These are phyloP conservation scores for Aspergillus udagawae DNA, from an alignment of 2,329 filamentous ascomycete genomes.

Conservation along the genomic window DNA sequence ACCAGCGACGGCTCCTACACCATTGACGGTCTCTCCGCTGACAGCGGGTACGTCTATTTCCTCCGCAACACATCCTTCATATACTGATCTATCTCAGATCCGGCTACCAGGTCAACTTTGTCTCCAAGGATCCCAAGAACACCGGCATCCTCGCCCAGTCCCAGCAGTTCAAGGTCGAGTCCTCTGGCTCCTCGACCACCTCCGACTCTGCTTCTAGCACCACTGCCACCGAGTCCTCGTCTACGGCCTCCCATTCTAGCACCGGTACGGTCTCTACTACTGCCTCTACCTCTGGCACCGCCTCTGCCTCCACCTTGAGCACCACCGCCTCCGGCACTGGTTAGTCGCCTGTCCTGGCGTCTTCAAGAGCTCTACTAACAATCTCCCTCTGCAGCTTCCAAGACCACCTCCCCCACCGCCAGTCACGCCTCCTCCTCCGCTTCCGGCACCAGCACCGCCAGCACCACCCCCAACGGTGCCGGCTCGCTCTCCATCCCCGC, in stretches of 20 bases:
- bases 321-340: conserved; percentile 9
- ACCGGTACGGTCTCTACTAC: conserved; percentile 2
- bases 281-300: conserved; percentile 4
- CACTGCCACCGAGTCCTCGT: conserved; percentile 9
- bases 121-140: conserved; percentile 30
- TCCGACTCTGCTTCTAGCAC: conserved; percentile 7
- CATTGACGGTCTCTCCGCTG: conserved; percentile 23
- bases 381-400: conserved; percentile 9
- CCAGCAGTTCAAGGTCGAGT: conserved; percentile 28
- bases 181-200: conserved; percentile 9
- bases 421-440: conserved; percentile 5
- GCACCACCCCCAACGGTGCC: conserved; percentile 3
- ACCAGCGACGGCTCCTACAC: conserved; percentile 33
- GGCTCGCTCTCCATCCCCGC: conserved; percentile 23
- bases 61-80: neutral
- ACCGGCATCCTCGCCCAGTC: conserved; percentile 43
- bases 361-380: conserved; percentile 12
- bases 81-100: conserved; percentile 16
- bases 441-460: conserved; percentile 6
- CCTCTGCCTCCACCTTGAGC: conserved; percentile 4
- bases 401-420: conserved; percentile 12
- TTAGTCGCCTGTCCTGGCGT: conserved; percentile 18
- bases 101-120: conserved; percentile 42
- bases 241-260: conserved; percentile 10
- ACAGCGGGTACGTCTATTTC: conserved; percentile 19